Evolutionary conservation across 2,329 filamentous ascomycete species (phyloP), one percentile per base, ranked within the genome.

Genomic region (Ilyonectria mors-panacis): DNA sequence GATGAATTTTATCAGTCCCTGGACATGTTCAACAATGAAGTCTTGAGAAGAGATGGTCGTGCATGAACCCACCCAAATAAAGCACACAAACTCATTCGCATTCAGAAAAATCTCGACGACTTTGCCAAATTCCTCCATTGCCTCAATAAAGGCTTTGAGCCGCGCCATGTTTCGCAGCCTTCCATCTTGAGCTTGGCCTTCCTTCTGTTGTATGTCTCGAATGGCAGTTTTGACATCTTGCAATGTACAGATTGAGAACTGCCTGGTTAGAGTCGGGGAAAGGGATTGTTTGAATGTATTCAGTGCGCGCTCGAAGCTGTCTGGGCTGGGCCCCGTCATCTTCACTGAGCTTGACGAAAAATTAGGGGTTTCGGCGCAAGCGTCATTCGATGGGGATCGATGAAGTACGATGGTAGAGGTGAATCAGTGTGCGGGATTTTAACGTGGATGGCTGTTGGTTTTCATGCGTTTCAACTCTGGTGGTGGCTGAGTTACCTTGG

Each of bases 1-100:
- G n/a, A n/a, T n/a, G n/a, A 65, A 69, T 12, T 64, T 70, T 21
- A 70, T 61, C 4, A 66, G 68, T 4, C 66, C 66, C 68, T 70
- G 21, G 12, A 7, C 4, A 13, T 15, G 3, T 7, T 60, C 2
- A 55, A 42, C 56, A n/a, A 65, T 3, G 6, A 54, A 12, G 3
- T 13, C 3, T n/a, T n/a, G n/a, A n/a, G n/a, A 5, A 21, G 9
- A n/a, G 2, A 3, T 6, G 2, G 7, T 35, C 7, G 19, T 8
- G 19, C 1, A n/a, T n/a, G 4, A 2, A 19, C 26, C 28, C 57
- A 66, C 68, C 68, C 66, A 68, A 35, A 62, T 57, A 30, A 70
- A 62, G 26, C 62, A 59, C 7, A 59, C 28, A 30, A 66, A 37
- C 5, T 59, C 57, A 17, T 47, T 10, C 7, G 26, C 57, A 56